Evolutionary conservation across 352 stramenopile species (phyloP).

Genomic region (Globisporangium carolinianum): DNA sequence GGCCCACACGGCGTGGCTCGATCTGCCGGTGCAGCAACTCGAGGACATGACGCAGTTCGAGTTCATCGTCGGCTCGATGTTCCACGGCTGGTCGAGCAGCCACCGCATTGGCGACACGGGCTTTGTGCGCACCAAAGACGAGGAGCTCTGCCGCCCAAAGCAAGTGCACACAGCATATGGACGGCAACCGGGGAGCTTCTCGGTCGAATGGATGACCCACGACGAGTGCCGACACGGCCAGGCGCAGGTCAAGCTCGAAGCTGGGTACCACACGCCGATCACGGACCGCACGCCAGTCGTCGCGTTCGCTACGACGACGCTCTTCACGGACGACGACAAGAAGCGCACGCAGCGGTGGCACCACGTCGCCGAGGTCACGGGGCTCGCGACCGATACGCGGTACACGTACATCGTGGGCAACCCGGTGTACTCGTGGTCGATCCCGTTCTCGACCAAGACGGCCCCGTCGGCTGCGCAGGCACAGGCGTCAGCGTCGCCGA

Average conservation of each 20-base stretch:
- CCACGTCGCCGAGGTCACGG: slow-evolving; percentile 59
- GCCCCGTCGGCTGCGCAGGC: slow-evolving; percentile 31
- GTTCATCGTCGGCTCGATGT: slow-evolving; percentile 70
- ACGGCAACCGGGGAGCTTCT: slow-evolving; percentile 41
- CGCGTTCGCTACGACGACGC: slow-evolving; percentile 36
- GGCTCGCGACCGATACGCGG: slow-evolving; percentile 49
- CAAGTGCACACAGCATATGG: slow-evolving; percentile 81
- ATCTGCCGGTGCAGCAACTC: slow-evolving; percentile 16
- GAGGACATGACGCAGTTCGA: slow-evolving; percentile 28
- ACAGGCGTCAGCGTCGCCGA: slow-evolving; percentile 20
- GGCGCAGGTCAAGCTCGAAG: slow-evolving; percentile 45
- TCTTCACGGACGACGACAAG: slow-evolving; percentile 61
- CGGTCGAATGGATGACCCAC: slow-evolving; percentile 76
- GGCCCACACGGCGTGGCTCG: slow-evolving; percentile 58
- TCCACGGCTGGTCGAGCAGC: slow-evolving; percentile 71
- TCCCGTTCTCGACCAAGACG: slow-evolving; percentile 74
- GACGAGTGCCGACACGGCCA: slow-evolving; percentile 37
- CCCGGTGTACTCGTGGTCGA: slow-evolving; percentile 68
- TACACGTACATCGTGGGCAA: slow-evolving; percentile 87
- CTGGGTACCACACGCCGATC: slow-evolving; percentile 49
- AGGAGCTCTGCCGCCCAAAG: slow-evolving; percentile 58
- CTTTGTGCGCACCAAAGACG: slow-evolving; percentile 28
- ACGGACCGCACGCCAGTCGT: slow-evolving; percentile 30
- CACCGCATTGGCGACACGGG: slow-evolving; percentile 52
- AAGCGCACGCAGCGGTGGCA: slow-evolving; percentile 55